phyloP scores from a whole-genome alignment of 1,139 yeast genomes.

The Debaryomyces robertsiae region DNA sequence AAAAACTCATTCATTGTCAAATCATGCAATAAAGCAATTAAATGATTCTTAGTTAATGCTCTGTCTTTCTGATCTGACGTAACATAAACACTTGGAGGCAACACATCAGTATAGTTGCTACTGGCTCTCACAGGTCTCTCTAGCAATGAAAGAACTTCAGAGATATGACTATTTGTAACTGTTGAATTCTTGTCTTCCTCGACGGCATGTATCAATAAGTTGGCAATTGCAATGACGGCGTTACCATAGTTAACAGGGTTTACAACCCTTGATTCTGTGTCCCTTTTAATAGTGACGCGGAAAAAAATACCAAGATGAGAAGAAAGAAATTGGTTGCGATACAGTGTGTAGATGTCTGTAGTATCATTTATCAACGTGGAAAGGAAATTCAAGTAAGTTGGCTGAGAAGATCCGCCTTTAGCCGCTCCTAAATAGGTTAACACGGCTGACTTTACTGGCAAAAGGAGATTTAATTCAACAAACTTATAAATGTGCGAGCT shows the following conservation, averaged over 20 bases:
- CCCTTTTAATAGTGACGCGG: slow-evolving; percentile 51
- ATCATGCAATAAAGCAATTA: slow-evolving; percentile 60
- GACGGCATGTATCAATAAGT: slow-evolving; percentile 59
- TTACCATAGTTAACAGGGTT: slow-evolving; percentile 63
- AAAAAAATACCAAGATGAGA: slow-evolving; percentile 49
- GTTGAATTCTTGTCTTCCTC: slow-evolving; percentile 63
- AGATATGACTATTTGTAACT: slow-evolving; percentile 52
- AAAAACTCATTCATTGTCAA: slow-evolving; percentile 64
- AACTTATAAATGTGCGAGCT: slow-evolving; percentile 11
- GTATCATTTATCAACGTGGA: slow-evolving; percentile 8
- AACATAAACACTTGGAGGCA: slow-evolving; percentile 51
- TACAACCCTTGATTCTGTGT: slow-evolving; percentile 60
- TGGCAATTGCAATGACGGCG: slow-evolving; percentile 62
- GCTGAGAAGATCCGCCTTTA: background rate
- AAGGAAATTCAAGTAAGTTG: background rate
- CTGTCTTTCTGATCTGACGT: slow-evolving; percentile 29
- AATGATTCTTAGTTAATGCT: slow-evolving; percentile 32
- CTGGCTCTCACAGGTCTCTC: slow-evolving; percentile 58
- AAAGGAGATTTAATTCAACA: slow-evolving; percentile 16
- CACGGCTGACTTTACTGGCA: slow-evolving; percentile 18
- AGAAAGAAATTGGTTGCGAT: slow-evolving; percentile 23
- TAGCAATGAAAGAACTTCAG: slow-evolving; percentile 58
- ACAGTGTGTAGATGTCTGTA: slow-evolving; percentile 14
- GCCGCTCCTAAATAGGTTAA: slow-evolving; percentile 12
- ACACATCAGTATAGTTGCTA: slow-evolving; percentile 37